Percentiles rank a stretch among this genome's conserved stretches.
phyloP scores from a whole-genome alignment of 2,329 filamentous ascomycete species.

The Pestalotiopsis sp. region DNA sequence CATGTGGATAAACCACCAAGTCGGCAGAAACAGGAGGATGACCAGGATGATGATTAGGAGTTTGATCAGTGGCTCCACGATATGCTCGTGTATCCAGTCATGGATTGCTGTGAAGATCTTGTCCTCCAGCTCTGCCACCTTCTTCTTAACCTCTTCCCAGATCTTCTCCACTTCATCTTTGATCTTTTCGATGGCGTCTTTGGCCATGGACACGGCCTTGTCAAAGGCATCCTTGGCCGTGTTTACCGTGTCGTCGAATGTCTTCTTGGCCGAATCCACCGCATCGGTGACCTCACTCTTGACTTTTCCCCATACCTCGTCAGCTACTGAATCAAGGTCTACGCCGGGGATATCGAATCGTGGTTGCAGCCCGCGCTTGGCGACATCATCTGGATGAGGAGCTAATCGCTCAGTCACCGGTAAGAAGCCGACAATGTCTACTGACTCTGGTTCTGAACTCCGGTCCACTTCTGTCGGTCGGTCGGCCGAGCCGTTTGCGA shows the following conservation, averaged over 20 bases:
- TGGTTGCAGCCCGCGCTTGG: neutral
- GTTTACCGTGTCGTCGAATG: neutral
- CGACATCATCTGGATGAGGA: neutral
- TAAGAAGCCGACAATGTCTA: neutral
- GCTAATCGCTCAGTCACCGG: neutral
- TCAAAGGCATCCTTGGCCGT: neutral
- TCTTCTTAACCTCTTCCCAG: neutral
- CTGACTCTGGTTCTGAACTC: neutral
- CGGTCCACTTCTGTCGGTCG: neutral
- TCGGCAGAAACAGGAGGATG: neutral
- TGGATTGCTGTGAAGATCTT: neutral
- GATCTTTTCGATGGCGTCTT: conserved; percentile 3
- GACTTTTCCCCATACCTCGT: conserved; percentile 1
- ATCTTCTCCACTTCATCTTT: conserved; percentile 6
- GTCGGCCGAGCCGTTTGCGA: neutral
- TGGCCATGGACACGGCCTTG: neutral
- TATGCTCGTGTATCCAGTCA: conserved; percentile 2
- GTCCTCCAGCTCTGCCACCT: conserved; percentile 4
- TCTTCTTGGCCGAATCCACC: neutral
- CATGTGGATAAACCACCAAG: neutral
- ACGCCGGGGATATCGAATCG: neutral
- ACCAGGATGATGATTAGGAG: neutral
- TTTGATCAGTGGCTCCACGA: neutral
- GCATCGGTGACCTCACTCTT: neutral
- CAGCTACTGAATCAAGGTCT: neutral